Percentiles rank a stretch among this genome's conserved stretches.
phyloP scores from a whole-genome alignment of 2,329 filamentous ascomycete genomes.

The Botrytis elliptica region DNA sequence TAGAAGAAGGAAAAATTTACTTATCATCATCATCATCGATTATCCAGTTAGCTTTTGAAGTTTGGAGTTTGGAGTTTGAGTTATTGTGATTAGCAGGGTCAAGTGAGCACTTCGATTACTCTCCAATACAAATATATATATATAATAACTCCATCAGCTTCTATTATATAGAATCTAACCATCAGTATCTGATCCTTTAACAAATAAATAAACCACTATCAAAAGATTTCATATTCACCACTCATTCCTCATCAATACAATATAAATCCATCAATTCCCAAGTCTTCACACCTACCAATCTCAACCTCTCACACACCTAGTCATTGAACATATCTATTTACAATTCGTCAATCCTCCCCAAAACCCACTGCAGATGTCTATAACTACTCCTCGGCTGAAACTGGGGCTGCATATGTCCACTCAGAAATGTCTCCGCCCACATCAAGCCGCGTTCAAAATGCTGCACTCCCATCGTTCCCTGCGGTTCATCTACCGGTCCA shows the following conservation, averaged over 20 bases:
- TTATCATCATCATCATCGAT: no score
- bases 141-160: no score
- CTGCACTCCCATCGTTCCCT: constrained; percentile 41
- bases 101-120: no score
- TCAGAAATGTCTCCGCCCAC: constrained; percentile 41
- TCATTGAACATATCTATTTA: not conserved
- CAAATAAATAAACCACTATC: no score
- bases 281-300: not conserved
- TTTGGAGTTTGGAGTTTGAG: no score
- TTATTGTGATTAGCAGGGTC: no score
- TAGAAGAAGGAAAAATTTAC: no score
- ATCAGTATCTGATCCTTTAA: no score
- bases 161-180: no score
- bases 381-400: not conserved
- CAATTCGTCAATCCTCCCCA: not conserved
- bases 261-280: not conserved
- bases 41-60: no score
- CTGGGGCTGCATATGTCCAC: constrained; percentile 21
- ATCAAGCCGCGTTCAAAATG: constrained; percentile 42
- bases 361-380: not conserved
- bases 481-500: constrained; percentile 54
- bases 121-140: no score
- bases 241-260: not conserved
- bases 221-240: not conserved
- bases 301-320: not conserved